Evolutionary conservation across 106 monocot species (phyloP).

Genomic region (Apostasia ramifera): DNA sequence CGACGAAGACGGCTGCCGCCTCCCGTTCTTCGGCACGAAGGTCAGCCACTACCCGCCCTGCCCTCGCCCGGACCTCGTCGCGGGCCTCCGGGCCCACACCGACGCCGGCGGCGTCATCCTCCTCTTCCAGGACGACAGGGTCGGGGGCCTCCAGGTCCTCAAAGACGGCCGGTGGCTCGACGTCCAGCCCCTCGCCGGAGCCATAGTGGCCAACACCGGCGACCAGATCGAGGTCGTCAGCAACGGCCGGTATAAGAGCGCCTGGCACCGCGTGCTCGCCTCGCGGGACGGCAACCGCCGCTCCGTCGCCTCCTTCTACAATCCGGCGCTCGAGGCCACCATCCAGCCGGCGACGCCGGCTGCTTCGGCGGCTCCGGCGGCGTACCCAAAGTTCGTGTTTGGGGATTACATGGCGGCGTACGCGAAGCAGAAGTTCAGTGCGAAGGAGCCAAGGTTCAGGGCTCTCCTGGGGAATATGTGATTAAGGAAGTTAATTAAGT

Average conservation of each 20-base stretch:
- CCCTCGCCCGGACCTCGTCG: conserved; percentile 42
- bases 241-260: conserved; percentile 72
- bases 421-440: conserved; percentile 31
- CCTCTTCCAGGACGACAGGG: conserved; percentile 72
- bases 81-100: conserved; percentile 68
- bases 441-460: conserved; percentile 39
- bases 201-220: conserved; percentile 82
- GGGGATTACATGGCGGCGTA: conserved; percentile 40
- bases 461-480: conserved; percentile 7
- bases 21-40: conserved; percentile 83
- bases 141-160: conserved; percentile 60
- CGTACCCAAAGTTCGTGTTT: conserved; percentile 30
- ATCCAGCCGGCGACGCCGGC: conserved; percentile 30
- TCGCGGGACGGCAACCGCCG: conserved; percentile 42
- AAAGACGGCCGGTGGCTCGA: conserved; percentile 66
- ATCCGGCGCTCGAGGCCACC: conserved; percentile 39
- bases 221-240: conserved; percentile 80
- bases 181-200: conserved; percentile 48
- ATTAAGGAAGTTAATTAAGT: too few relatives aligned
- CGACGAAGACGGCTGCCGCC: conserved; percentile 14
- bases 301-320: conserved; percentile 72
- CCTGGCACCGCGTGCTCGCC: conserved; percentile 52
- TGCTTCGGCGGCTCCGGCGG: not conserved
- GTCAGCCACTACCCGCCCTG: conserved; percentile 79
- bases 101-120: conserved; percentile 92